A percentile compares a stretch with the other conserved stretches of the same genome.
Conservation (phyloP, 345 rosid species). For the Populus davidiana region DNA sequence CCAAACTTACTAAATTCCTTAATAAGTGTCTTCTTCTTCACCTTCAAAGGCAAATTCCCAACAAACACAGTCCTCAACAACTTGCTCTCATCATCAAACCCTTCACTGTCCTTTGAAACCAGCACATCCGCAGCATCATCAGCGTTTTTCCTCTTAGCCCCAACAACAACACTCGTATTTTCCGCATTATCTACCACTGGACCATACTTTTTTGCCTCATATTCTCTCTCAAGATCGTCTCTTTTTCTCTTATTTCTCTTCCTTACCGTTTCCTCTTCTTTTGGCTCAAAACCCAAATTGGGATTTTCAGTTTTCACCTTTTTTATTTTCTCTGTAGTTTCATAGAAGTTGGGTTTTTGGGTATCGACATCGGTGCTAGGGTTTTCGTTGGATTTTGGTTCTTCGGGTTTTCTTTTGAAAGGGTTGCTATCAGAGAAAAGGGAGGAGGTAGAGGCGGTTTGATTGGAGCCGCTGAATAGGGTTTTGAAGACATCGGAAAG, state of each 20-base stretch:
- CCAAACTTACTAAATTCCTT: conserved; percentile 82
- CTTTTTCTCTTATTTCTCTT: conserved; percentile 81
- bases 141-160: conserved; percentile 76
- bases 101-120: conserved; percentile 49
- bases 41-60: conserved; percentile 81
- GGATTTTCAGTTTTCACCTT: conserved; percentile 20
- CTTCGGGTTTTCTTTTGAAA: conserved; percentile 61
- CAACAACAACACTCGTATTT: conserved; percentile 31
- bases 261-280: not conserved
- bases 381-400: conserved; percentile 17
- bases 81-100: conserved; percentile 87
- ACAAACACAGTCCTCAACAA: conserved; percentile 88
- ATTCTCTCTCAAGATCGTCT: conserved; percentile 79
- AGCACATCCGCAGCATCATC: conserved; percentile 48
- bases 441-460: conserved; percentile 32
- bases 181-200: conserved; percentile 12
- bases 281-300: conserved; percentile 1
- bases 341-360: not conserved
- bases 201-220: conserved; percentile 74
- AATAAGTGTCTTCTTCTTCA: conserved; percentile 67
- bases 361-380: not conserved
- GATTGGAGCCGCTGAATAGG: conserved; percentile 36
- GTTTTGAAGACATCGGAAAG: conserved; percentile 39
- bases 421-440: conserved; percentile 80
- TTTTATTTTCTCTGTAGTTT: conserved; percentile 27